These are phyloP conservation scores for Nematodospora anomalae DNA, from an alignment of 1,139 yeast species.

Conservation along the genomic window DNA sequence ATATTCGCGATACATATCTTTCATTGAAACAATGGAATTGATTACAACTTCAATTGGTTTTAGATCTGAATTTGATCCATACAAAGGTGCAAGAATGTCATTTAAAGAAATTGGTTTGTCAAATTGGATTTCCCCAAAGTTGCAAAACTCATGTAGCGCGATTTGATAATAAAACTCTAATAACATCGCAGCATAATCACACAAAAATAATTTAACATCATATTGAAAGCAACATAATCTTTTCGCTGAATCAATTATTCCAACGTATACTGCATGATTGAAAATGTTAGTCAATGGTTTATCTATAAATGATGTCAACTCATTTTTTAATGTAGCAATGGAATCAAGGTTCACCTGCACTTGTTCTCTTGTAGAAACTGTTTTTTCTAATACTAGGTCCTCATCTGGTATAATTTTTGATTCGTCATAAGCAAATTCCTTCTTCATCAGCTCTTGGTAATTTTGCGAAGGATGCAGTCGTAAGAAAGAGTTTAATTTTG, in stretches of 20 bases:
- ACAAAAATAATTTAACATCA: conserved; percentile 71
- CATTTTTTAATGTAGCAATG: conserved; percentile 52
- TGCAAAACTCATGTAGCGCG: conserved; percentile 74
- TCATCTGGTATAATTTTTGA: conserved; percentile 4
- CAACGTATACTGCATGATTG: conserved; percentile 72
- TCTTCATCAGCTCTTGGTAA: conserved; percentile 10
- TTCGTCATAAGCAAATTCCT: conserved; percentile 9
- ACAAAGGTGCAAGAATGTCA: conserved; percentile 30
- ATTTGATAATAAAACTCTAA: conserved; percentile 78
- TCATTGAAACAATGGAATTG: conserved; percentile 44
- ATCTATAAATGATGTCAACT: conserved; percentile 49
- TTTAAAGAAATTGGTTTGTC: conserved; percentile 35
- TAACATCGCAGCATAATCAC: conserved; percentile 76
- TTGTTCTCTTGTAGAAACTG: conserved; percentile 13
- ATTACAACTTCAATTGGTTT: conserved; percentile 22
- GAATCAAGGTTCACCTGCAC: conserved; percentile 55
- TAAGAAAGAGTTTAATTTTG: conserved; percentile 19
- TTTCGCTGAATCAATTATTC: conserved; percentile 70
- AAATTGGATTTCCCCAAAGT: conserved; percentile 67
- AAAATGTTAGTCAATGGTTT: conserved; percentile 63
- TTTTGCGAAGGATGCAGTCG: conserved; percentile 6
- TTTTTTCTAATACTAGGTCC: conserved; percentile 6
- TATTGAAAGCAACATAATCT: conserved; percentile 81
- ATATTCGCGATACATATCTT: conserved; percentile 80
- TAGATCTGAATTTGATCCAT: conserved; percentile 16